Conservation (phyloP, 768 basidiomycete species). For the Termitomyces sp. region DNA sequence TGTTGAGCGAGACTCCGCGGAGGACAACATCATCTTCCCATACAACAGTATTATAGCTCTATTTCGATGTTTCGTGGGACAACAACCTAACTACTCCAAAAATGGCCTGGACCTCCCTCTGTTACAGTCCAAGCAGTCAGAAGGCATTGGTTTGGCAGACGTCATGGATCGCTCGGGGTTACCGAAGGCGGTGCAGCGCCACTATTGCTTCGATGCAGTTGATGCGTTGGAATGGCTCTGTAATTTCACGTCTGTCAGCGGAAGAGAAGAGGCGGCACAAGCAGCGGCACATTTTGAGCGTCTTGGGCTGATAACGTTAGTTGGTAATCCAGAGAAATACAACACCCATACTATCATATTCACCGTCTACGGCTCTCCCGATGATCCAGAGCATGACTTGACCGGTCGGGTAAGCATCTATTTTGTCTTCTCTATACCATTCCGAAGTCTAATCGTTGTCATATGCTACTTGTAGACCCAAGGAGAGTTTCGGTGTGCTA, state of each 20-base stretch:
- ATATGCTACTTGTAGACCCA: neutral
- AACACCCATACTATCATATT: conserved; percentile 62
- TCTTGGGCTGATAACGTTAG: conserved; percentile 60
- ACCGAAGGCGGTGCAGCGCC: conserved; percentile 2
- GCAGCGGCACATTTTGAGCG: conserved; percentile 76
- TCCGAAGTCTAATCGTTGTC: neutral
- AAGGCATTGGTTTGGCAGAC: conserved; percentile 4
- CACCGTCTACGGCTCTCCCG: conserved; percentile 30
- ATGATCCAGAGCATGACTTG: neutral
- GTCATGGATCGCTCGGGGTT: conserved; percentile 1
- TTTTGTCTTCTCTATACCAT: neutral
- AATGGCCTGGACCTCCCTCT: conserved; percentile 18
- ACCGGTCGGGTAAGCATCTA: neutral
- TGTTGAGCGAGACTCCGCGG: conserved; percentile 61
- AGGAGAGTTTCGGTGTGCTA: conserved; percentile 12
- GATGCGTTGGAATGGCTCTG: conserved; percentile 73
- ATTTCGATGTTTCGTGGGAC: conserved; percentile 67
- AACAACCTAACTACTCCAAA: conserved; percentile 52
- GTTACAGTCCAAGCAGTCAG: neutral
- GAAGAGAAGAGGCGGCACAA: conserved; percentile 74
- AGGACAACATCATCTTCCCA: conserved; percentile 76
- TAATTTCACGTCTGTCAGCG: conserved; percentile 72
- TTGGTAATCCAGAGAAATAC: conserved; percentile 54
- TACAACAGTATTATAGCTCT: conserved; percentile 64
- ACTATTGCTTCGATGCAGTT: conserved; percentile 57